These are phyloP conservation scores for Serendipita sp. DNA, from an alignment of 768 basidiomycete genomes.

Conservation along the genomic window DNA sequence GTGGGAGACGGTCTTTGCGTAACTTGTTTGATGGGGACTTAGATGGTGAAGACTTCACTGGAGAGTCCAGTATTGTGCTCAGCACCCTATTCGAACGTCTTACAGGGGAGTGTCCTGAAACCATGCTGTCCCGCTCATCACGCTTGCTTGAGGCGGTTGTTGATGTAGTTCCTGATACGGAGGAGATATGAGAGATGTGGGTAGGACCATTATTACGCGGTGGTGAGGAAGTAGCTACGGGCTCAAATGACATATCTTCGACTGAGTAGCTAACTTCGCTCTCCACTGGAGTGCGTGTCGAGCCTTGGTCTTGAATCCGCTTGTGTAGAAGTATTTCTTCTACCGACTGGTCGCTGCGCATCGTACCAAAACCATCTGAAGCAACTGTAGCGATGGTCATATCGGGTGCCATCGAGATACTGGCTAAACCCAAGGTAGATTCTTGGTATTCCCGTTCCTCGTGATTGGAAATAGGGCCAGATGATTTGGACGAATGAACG, in stretches of 20 bases:
- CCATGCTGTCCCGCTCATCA: not conserved
- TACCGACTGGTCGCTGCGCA: not conserved
- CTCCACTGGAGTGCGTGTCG: too few relatives aligned
- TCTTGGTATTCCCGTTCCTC: too few relatives aligned
- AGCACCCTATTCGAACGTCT: too few relatives aligned
- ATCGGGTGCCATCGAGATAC: not conserved
- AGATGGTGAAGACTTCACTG: not conserved
- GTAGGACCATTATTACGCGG: not conserved
- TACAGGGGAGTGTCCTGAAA: too few relatives aligned
- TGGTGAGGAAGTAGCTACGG: not conserved
- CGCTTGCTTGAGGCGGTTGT: not conserved
- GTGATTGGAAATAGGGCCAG: too few relatives aligned
- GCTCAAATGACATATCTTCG: not conserved
- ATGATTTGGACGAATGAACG: too few relatives aligned
- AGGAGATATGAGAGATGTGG: not conserved
- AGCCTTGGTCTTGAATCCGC: not conserved
- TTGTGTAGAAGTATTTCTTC: not conserved
- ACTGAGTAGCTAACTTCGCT: not conserved
- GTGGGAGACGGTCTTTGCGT: not conserved
- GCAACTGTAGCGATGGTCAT: not conserved
- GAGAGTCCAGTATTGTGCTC: too few relatives aligned
- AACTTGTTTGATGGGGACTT: not conserved
- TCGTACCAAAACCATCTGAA: slow-evolving; percentile 1
- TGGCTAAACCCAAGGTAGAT: not conserved
- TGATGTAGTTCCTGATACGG: too few relatives aligned